A percentile compares a stretch with the other conserved stretches of the same genome.
Evolutionary conservation across 208 protist genomes (phyloP).

Genomic region (Leishmania tropica): DNA sequence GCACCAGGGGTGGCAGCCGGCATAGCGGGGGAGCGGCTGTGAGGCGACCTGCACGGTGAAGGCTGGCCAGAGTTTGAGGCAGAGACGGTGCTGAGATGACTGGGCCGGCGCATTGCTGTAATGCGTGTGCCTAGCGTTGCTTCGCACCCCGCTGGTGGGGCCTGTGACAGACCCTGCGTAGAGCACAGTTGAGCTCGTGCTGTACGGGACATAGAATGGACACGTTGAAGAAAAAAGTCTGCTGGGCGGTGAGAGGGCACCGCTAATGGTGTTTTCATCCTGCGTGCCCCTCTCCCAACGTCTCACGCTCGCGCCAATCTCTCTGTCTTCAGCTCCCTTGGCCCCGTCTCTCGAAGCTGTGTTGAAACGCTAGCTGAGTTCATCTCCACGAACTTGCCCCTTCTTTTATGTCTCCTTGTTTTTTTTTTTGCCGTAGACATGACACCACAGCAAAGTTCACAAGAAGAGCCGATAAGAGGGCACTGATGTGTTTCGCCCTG

Average conservation of each 20-base stretch:
- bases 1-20: background rate
- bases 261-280: background rate
- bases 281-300: background rate
- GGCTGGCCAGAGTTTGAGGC: background rate
- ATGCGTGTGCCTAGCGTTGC: background rate
- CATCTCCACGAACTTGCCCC: background rate
- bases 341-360: too few relatives aligned
- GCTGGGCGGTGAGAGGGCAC: background rate
- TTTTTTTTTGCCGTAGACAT: background rate
- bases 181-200: background rate
- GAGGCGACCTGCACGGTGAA: background rate
- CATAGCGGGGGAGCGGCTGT: background rate
- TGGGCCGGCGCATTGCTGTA: background rate
- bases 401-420: background rate
- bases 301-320: background rate
- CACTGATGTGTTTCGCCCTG: background rate
- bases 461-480: background rate
- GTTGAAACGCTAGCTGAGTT: background rate
- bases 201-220: background rate
- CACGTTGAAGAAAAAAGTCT: background rate
- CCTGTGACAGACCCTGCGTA: background rate
- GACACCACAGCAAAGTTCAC: background rate
- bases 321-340: background rate
- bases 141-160: background rate
- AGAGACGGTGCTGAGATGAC: background rate